Evolutionary conservation across 345 rosid genomes (phyloP), one percentile per base, ranked within the genome.

Genomic region (Eucalyptus pauciflora): DNA sequence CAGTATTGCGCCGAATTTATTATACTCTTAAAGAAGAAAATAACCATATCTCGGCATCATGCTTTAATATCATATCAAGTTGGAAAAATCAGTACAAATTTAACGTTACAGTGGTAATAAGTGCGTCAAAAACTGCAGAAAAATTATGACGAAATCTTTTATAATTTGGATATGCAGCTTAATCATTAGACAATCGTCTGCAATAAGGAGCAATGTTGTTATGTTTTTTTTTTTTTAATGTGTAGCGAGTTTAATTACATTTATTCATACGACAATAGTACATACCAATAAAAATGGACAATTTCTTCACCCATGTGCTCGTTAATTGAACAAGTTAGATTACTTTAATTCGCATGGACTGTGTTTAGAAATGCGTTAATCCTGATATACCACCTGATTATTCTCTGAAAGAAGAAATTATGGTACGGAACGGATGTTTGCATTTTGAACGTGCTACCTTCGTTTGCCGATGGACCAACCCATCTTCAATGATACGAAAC

Each of bases 181-280:
- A 69, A 69, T 69, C 80, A 69, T 3, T 69, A 69, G 43, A 69
- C 24, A 16, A 69, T 31, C 2, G 3, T 31, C 2, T 69, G 12
- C 22, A 2, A 10, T 33, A 33, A 69, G 22, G 10, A 31, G 4
- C 0, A 7, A 14, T n/a, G 76, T 64, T 64, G 10, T 54, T 54
- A 4, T 20, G 22, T 64, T 29, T 4, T 64, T 14, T n/a, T n/a
- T 14, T 52, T 49, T 3, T 4, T 29, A 27, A 29, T 3, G 3
- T 62, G 4, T 14, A 29, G 18, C 20, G 0, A n/a, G 18, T n/a
- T 64, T 16, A 8, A 16, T 64, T 14, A 67, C 11, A 67, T 0
- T 3, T 12, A 16, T 8, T 64, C 12, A 1, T 15, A 31, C 3
- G 7, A 67, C 7, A 16, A 3, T 67, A 31, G 1, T 10, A 67